Evolutionary conservation across 2,329 filamentous ascomycete species (phyloP), one percentile per base, ranked within the genome.

Genomic region (Alternaria sp.): DNA sequence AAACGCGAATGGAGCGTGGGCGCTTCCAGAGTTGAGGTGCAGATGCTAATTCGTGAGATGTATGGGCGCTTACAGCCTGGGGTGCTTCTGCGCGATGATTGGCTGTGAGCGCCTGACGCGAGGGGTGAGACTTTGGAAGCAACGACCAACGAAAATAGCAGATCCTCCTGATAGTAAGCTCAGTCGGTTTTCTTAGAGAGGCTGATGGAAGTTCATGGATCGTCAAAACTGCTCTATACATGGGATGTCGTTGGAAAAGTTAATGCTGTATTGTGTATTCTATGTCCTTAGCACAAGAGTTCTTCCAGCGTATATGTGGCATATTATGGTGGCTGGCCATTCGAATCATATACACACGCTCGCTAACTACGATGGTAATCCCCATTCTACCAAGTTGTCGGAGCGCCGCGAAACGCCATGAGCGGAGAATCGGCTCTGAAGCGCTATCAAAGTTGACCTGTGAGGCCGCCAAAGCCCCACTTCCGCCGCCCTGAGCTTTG

Each of bases 391-490:
- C 37, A 51, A 15, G 3, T 50, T n/a, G 20, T 37, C 18, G 18
- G 25, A 51, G 49, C 18, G 49, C 30, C 55, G 30, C 26, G 18
- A 45, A 43, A 49, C 49, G 44, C 44, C 25, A 47, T 33, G 46
- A 37, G 20, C 26, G 21, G 30, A 58, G 25, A 18, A 18, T 56
- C 20, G 25, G 26, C 60, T 46, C 21, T 20, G 37, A 57, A 20
- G 55, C 26, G 41, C 68, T 69, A 71, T 53, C 68, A 78, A 37
- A 80, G 58, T 55, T 82, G 80, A 28, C 79, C 76, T 33, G 78
- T 77, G 44, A 82, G 67, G 30, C 78, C 74, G 44, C 75, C 78
- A 49, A 76, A 72, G 20, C 70, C 78, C 81, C 71, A 81, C 75
- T 73, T 75, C 33, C 74, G 73, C 60, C 73, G 69, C 14, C 75